Evolutionary conservation across 2,329 filamentous ascomycete species (phyloP), one percentile per base, ranked within the genome.

Genomic region (Fusarium redolens): DNA sequence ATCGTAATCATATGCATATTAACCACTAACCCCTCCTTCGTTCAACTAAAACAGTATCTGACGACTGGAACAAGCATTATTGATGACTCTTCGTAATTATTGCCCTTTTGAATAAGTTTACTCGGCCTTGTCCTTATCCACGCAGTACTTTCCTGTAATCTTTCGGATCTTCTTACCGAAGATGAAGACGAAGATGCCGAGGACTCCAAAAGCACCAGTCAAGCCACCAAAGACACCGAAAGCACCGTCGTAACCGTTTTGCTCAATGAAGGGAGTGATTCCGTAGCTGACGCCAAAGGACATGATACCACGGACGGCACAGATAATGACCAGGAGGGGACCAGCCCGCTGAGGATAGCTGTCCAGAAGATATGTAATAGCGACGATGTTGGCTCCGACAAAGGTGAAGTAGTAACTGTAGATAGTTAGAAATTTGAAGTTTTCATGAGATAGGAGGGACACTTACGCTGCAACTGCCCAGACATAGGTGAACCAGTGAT

Each of bases 361-460:
- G 30, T 75, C 73, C 7, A 75, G 48, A 22, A 75, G 73, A 35
- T 75, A 75, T 9, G 73, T 75, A 20, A 75, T 75, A 11, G 73
- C 63, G 2, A 75, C 73, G 14, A 75, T 75, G 17, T 75, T 75
- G 15, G 72, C 72, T 2, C 73, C 72, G 0, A 75, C 72, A 4
- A 68, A 68, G 2, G 45, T 45, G 25, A 68, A 68, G 11, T 68
- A 68, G 3, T 68, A 68, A 4, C 45, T 62, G 25, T 11, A 12
- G n/a, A 17, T 6, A 50, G 25, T 51, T 18, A 58, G 40, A 33
- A 25, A 31, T 35, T 33, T 12, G 33, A 8, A 18, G 12, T 3
- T 20, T 3, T 13, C 22, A 8, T 56, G 12, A 25, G 17, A 20
- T n/a, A 5, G 4, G 14, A 12, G 9, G 35, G 54, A 25, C 5